Conservation (phyloP, 2,329 filamentous ascomycete genomes). For the Aspergillus texensis region DNA sequence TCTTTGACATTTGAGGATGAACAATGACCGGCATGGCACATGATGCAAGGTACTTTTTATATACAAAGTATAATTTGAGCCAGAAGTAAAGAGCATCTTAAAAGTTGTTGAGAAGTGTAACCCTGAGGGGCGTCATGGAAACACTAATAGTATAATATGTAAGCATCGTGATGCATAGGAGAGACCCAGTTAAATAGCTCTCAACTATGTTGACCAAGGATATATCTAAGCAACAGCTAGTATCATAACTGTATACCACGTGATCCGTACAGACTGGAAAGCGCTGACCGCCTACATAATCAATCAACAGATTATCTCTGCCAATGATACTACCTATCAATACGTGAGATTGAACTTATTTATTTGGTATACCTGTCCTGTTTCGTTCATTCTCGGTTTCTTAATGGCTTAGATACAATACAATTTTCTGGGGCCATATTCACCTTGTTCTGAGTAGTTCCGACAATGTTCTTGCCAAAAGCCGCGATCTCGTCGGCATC, state of each 20-base stretch:
- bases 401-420: neutral
- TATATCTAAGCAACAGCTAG: neutral
- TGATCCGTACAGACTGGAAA: neutral
- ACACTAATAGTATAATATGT: slow-evolving; percentile 15
- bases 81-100: slow-evolving; percentile 23
- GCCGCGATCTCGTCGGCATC: slow-evolving; percentile 27
- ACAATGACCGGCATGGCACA: neutral
- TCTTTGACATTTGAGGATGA: slow-evolving; percentile 1
- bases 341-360: neutral
- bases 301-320: neutral
- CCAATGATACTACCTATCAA: neutral
- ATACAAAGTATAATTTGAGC: slow-evolving; percentile 5
- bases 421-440: neutral
- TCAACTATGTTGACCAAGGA: neutral
- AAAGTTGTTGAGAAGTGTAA: slow-evolving; percentile 16
- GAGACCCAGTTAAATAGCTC: neutral
- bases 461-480: slow-evolving; percentile 44
- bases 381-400: neutral
- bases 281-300: slow-evolving; percentile 12
- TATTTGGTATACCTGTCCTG: no score
- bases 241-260: neutral
- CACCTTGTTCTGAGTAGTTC: neutral
- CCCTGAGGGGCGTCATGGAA: slow-evolving; percentile 19
- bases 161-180: slow-evolving; percentile 8
- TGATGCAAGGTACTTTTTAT: slow-evolving; percentile 7